Evolutionary conservation across 1,284 basidiomycete genomes (phyloP).

Genomic region (Filobasidium uniguttulatum): DNA sequence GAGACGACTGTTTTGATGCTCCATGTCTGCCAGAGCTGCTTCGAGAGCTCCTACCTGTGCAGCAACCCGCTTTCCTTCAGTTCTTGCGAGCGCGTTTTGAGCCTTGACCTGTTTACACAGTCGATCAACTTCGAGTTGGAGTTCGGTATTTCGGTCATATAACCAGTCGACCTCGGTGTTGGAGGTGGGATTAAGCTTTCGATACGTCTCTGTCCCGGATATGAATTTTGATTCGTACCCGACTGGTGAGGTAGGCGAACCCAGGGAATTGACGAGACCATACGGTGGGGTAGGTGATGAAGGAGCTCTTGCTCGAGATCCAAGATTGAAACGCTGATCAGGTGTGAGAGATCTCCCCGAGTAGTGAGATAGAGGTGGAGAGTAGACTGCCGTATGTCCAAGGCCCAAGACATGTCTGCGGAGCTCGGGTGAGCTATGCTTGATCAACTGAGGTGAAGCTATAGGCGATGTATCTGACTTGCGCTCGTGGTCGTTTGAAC

Average conservation of each 20-base stretch:
- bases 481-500: background rate
- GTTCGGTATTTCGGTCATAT: constrained; percentile 11
- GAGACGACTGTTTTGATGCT: constrained; percentile 4
- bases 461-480: too few relatives aligned
- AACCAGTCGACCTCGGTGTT: constrained; percentile 10
- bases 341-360: background rate
- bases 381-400: background rate
- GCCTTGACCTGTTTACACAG: background rate
- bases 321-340: background rate
- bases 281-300: background rate
- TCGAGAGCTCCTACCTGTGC: constrained; percentile 2
- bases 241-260: background rate
- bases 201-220: background rate
- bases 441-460: background rate
- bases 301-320: background rate
- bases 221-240: background rate
- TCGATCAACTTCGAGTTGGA: constrained; percentile 6
- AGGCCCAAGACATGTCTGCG: background rate
- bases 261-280: background rate
- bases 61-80: background rate
- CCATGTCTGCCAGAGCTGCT: constrained; percentile 2
- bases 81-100: constrained; percentile 1
- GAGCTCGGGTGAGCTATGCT: background rate
- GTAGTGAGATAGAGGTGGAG: too few relatives aligned
- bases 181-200: background rate